Evolutionary conservation across 805 yeast species (phyloP), one percentile per base, ranked within the genome.

Genomic region (Candida hungchunana): DNA sequence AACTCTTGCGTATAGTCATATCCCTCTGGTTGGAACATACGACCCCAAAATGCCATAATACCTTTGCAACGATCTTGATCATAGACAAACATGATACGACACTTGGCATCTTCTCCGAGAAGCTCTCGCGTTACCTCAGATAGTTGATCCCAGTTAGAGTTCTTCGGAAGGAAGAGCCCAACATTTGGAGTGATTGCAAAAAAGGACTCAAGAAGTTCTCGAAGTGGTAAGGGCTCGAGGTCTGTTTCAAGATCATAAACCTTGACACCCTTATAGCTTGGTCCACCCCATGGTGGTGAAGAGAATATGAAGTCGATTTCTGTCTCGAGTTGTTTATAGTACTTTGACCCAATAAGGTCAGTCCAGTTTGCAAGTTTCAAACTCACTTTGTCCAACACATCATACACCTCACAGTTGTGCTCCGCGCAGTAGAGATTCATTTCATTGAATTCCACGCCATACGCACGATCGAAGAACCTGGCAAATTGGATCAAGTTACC

Each of bases 251-350:
- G 55, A 44, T 79, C 78, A 55, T 71, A 80, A 3, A 46, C 43
- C 0, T 55, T 54, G 4, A 58, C 44, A 17, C 56, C 48, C 32
- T 62, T 59, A 55, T 84, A 85, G 2, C 59, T 53, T 0, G 86
- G 82, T 0, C 95, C 95, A 22, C 93, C 94, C 95, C 94, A 85
- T 1, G 94, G 94, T 1, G 94, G 94, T 2, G 90, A 81, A n/a
- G 77, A 70, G 59, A 82, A 84, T 8, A 76, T 66, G 33, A 79
- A 64, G 46, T 76, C 82, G 25, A 73, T 67, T 14, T 43, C 32
- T 1, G 34, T 32, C 5, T 39, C 29, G 3, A 41, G 26, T 1
- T 35, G 20, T 11, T 28, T 15, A 18, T 36, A 36, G 14, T 34
- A 37, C 12, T 36, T 31, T 7, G 37, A 36, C 4, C 43, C 47